Percentiles rank a stretch among this genome's conserved stretches.
phyloP scores from a whole-genome alignment of 768 basidiomycete genomes.

The Lentinus brumalis region DNA sequence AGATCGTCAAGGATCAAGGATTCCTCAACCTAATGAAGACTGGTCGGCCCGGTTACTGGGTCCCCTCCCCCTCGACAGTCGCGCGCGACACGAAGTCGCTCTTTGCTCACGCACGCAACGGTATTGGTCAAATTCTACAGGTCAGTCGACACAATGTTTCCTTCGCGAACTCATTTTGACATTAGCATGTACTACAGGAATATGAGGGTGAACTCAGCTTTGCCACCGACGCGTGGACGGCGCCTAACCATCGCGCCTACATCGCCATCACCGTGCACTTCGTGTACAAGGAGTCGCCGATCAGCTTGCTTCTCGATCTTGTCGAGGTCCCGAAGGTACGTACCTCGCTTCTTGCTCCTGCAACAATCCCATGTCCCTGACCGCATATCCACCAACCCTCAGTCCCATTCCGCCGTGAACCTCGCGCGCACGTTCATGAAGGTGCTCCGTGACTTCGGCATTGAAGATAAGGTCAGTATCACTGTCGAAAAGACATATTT shows the following conservation, averaged over 20 bases:
- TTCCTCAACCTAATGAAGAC: slow-evolving; percentile 38
- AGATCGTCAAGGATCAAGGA: slow-evolving; percentile 36
- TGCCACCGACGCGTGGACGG: slow-evolving; percentile 19
- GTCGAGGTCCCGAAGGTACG: neutral
- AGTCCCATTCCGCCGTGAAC: neutral
- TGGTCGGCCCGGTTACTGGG: slow-evolving; percentile 34
- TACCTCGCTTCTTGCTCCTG: too few species aligned
- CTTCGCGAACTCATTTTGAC: too few species aligned
- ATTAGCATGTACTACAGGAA: slow-evolving; percentile 20
- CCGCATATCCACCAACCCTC: too few species aligned
- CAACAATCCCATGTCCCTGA: too few species aligned
- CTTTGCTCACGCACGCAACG: slow-evolving; percentile 27
- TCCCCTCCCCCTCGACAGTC: slow-evolving; percentile 37
- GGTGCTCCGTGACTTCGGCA: neutral
- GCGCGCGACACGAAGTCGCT: slow-evolving; percentile 33
- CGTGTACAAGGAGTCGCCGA: neutral
- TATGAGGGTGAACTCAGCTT: slow-evolving; percentile 32
- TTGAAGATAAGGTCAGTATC: neutral
- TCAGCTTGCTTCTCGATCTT: neutral
- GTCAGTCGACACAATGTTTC: too few species aligned
- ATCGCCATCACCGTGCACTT: neutral
- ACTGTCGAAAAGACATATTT: neutral
- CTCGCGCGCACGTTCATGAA: neutral
- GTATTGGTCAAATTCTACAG: slow-evolving; percentile 24
- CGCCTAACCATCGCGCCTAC: neutral